phyloP scores from a whole-genome alignment of 163 green algal species.

The Scenedesmus sp. region DNA sequence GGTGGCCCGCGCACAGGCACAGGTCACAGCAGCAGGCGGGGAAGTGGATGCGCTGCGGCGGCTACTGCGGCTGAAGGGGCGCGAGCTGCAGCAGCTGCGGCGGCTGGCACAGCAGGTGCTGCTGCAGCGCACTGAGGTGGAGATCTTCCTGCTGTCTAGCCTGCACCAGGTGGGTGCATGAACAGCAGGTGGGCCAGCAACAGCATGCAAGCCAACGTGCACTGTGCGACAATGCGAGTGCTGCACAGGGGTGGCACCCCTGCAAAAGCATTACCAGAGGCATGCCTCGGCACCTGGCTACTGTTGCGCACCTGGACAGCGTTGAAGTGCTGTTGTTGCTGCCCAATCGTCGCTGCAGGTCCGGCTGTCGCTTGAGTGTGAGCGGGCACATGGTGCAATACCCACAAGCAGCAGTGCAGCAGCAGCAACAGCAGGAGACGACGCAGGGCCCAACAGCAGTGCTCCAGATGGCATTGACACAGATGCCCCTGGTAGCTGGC shows the following conservation, averaged over 20 bases:
- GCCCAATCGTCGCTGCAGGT: background rate
- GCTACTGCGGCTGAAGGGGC: constrained; percentile 84
- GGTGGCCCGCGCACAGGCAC: constrained; percentile 35
- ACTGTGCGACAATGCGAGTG: background rate
- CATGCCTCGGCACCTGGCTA: background rate
- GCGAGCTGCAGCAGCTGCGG: constrained; percentile 87
- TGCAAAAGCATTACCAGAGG: background rate
- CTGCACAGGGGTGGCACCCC: background rate
- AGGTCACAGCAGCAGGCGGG: constrained; percentile 62
- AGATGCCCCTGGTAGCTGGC: background rate
- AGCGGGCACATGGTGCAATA: background rate
- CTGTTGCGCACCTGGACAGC: background rate
- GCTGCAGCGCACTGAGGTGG: constrained; percentile 88
- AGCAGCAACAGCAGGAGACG: background rate
- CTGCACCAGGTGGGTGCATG: constrained; percentile 69
- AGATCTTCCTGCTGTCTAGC: constrained; percentile 93
- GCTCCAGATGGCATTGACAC: background rate
- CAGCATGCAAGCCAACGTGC: background rate
- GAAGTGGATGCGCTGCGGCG: constrained; percentile 78
- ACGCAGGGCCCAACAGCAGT: background rate
- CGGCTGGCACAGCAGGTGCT: constrained; percentile 89
- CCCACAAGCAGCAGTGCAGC: background rate
- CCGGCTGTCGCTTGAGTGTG: constrained; percentile 18
- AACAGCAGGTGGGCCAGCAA: background rate
- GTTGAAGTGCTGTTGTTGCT: background rate